phyloP scores from a whole-genome alignment of 2,329 filamentous ascomycete genomes.

The Lachnum nothofagi region DNA sequence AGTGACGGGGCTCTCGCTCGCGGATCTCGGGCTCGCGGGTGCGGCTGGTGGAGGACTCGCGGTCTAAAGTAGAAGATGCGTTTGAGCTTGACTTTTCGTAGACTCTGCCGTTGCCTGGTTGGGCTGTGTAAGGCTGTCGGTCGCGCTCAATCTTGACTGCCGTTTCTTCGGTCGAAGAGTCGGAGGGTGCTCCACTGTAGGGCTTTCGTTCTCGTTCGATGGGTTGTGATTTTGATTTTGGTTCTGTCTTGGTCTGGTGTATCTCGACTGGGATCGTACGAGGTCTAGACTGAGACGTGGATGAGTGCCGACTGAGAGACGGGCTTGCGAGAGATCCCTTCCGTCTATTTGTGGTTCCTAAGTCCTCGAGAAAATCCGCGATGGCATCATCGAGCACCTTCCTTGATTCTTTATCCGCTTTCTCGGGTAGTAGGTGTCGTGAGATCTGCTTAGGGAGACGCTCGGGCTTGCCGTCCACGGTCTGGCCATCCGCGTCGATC shows the following conservation, averaged over 20 bases:
- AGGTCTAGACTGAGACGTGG: slow-evolving; percentile 18
- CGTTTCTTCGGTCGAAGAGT: slow-evolving; percentile 39
- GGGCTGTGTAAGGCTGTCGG: slow-evolving; percentile 57
- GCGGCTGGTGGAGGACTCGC: slow-evolving; percentile 27
- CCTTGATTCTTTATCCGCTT: slow-evolving; percentile 51
- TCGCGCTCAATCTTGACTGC: slow-evolving; percentile 59
- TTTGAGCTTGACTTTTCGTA: slow-evolving; percentile 36
- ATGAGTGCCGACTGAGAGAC: slow-evolving; percentile 23
- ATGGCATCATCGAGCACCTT: slow-evolving; percentile 58
- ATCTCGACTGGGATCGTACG: slow-evolving; percentile 21
- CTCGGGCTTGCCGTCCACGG: slow-evolving; percentile 61
- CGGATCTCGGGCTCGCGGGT: slow-evolving; percentile 4
- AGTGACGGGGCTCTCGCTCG: slow-evolving; percentile 9
- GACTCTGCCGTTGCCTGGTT: slow-evolving; percentile 54
- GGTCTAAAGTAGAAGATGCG: slow-evolving; percentile 8
- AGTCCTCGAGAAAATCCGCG: slow-evolving; percentile 41
- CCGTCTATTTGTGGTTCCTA: slow-evolving; percentile 41
- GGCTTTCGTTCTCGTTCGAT: slow-evolving; percentile 36
- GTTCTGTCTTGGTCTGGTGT: slow-evolving; percentile 22
- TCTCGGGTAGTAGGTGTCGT: slow-evolving; percentile 62
- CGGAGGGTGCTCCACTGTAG: slow-evolving; percentile 33
- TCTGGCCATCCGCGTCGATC: slow-evolving; percentile 51
- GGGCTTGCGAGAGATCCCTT: slow-evolving; percentile 26
- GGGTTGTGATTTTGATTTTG: slow-evolving; percentile 26
- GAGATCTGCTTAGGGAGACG: slow-evolving; percentile 75